A percentile compares a stretch with the other conserved stretches of the same genome.
phyloP scores from a whole-genome alignment of 495 filamentous ascomycete genomes.

The Penicillium salamii region DNA sequence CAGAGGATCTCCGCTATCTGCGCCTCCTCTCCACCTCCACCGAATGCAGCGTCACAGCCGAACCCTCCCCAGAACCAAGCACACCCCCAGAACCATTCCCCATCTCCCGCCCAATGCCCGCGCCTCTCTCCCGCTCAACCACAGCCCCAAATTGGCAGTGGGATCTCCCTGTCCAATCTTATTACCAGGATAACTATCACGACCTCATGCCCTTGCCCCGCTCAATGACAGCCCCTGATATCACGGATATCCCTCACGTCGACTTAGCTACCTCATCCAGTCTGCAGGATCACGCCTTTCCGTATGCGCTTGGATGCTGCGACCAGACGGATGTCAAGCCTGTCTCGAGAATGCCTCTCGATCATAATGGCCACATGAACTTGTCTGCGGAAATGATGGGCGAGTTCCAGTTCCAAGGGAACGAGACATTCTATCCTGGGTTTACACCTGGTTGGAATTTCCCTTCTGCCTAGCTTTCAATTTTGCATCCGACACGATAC shows the following conservation, averaged over 20 bases:
- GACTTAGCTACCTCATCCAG: slow-evolving; percentile 11
- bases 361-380: slow-evolving; percentile 13
- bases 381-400: slow-evolving; percentile 25
- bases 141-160: slow-evolving; percentile 28
- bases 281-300: slow-evolving; percentile 12
- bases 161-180: slow-evolving; percentile 25
- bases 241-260: slow-evolving; percentile 23
- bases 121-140: slow-evolving; percentile 11
- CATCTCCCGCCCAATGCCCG: slow-evolving; percentile 15
- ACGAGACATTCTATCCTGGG: slow-evolving; percentile 27
- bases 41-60: slow-evolving; percentile 40
- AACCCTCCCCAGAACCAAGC: slow-evolving; percentile 41
- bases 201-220: slow-evolving; percentile 21
- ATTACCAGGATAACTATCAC: slow-evolving; percentile 26
- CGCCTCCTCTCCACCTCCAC: slow-evolving; percentile 39
- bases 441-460: slow-evolving; percentile 33
- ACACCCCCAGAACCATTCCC: slow-evolving; percentile 39
- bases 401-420: slow-evolving; percentile 25
- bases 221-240: slow-evolving; percentile 14
- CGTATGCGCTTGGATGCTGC: slow-evolving; percentile 16
- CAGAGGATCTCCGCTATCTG: slow-evolving; percentile 39
- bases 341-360: slow-evolving; percentile 15
- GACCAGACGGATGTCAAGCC: slow-evolving; percentile 18
- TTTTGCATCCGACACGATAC: neutral
- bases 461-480: slow-evolving; percentile 25